Percentiles rank a stretch among this genome's conserved stretches.
These are phyloP conservation scores for Pilatotrama ljubarskyi DNA, from an alignment of 768 basidiomycete genomes.

Conservation along the genomic window DNA sequence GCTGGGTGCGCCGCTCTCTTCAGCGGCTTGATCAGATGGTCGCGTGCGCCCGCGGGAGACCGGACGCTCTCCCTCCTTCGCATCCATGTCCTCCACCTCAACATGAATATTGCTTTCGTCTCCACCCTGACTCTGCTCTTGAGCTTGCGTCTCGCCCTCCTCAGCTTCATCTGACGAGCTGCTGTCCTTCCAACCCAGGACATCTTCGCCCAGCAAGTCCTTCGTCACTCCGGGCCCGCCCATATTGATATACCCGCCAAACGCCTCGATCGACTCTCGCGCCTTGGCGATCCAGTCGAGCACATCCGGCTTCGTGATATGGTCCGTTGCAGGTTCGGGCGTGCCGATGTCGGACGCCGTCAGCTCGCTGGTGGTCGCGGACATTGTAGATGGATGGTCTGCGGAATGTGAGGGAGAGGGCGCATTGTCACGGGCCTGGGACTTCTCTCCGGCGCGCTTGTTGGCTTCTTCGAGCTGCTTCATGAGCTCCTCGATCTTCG, in stretches of 20 bases:
- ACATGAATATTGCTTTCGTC: conserved; percentile 29
- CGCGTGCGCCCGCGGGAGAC: conserved; percentile 15
- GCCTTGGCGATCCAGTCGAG: conserved; percentile 80
- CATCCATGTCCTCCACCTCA: conserved; percentile 35
- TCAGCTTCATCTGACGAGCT: conserved; percentile 33
- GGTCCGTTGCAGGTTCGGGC: conserved; percentile 15
- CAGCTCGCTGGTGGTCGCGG: conserved; percentile 21
- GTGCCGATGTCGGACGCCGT: conserved; percentile 25
- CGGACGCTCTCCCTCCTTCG: conserved; percentile 28
- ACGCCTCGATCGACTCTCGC: conserved; percentile 64
- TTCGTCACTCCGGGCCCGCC: conserved; percentile 55
- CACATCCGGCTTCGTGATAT: conserved; percentile 54
- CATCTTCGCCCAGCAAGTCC: conserved; percentile 51
- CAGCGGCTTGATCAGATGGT: neutral
- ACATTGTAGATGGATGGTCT: conserved; percentile 19
- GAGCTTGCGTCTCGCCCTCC: conserved; percentile 13
- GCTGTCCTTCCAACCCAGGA: conserved; percentile 35
- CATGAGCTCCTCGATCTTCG: conserved; percentile 73
- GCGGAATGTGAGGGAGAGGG: conserved; percentile 16
- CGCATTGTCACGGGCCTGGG: conserved; percentile 1
- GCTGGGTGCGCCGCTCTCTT: neutral
- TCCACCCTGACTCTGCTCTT: conserved; percentile 7
- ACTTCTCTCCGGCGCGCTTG: conserved; percentile 20
- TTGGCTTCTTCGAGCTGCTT: conserved; percentile 57
- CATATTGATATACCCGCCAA: conserved; percentile 65